These are phyloP conservation scores for Artomyces pyxidatus DNA, from an alignment of 768 basidiomycete genomes.

Conservation along the genomic window DNA sequence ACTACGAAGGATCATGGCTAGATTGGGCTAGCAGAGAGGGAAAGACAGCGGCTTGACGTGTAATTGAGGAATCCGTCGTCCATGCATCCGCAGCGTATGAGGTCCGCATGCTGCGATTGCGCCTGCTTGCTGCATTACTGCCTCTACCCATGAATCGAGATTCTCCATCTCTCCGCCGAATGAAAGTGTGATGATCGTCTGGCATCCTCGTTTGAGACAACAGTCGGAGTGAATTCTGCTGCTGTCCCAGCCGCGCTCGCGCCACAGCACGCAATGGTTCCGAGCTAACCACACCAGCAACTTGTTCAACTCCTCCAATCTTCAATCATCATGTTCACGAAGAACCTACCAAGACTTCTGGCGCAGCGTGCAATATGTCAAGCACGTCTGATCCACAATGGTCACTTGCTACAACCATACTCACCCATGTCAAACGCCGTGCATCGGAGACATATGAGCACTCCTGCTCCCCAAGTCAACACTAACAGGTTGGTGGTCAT, in stretches of 20 bases:
- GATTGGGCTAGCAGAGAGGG: conserved; percentile 65
- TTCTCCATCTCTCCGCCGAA: neutral
- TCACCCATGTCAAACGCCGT: neutral
- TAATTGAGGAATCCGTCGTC: neutral
- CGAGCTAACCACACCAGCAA: neutral
- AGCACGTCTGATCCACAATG: neutral
- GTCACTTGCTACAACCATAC: neutral
- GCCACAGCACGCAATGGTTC: neutral
- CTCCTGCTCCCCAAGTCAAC: conserved; percentile 51
- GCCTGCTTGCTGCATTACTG: neutral
- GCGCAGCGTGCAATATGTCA: neutral
- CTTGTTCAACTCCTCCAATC: neutral
- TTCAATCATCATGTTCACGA: neutral
- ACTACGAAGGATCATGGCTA: conserved; percentile 84
- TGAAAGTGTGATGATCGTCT: too few species aligned
- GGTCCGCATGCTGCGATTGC: neutral
- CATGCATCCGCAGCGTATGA: neutral
- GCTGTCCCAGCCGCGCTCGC: neutral
- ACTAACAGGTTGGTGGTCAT: conserved; percentile 36
- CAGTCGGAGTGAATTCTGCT: too few species aligned
- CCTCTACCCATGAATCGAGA: neutral
- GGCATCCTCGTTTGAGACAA: too few species aligned
- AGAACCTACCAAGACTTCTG: neutral
- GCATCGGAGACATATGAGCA: conserved; percentile 24
- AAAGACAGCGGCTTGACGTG: conserved; percentile 25